Evolutionary conservation across 1,139 yeast species (phyloP), one percentile per base, ranked within the genome.

Genomic region (Pichia sp.): DNA sequence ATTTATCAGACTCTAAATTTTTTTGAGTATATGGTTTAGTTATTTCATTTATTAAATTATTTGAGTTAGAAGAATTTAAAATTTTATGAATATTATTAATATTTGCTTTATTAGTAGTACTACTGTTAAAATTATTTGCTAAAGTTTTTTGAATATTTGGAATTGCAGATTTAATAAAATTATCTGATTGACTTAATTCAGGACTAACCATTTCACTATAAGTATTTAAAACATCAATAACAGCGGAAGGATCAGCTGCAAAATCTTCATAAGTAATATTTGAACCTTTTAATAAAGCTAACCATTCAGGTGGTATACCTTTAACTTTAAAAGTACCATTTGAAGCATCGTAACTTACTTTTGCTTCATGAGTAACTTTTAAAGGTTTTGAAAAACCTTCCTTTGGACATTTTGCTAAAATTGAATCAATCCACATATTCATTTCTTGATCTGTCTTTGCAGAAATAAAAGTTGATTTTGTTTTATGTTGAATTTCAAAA

Each of bases 391-490:
- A 82, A n/a, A 84, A 89, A 10, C 90, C 83, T 43, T 83, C 74
- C 51, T 83, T 69, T 1, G 97, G 96, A 56, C 95, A 86, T 61
- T 87, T 87, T 20, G 92, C 78, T 54, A 87, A 80, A 53, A 90
- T 86, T 16, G 87, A 84, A 63, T 92, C 97, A 51, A 90, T 74
- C 98, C 98, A 90, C 51, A 86, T 83, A 62, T 86, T 79, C 53
- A 87, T 73, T 52, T 90, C 97, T 49, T 80, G 76, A 58, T 87
- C 87, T 29, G 82, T 71, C 62, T 87, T 89, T 52, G 92, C 76
- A 1, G 90, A 77, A 39, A 90, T 79, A 55, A 78, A 78, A 32
- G 89, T 73, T 4, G 95, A 76, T 60, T 82, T 83, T 46, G 68
- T 71, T 52, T 67, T 71, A 48, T 92, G 86, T 41, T 84, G 74